These are phyloP conservation scores for Coemansia sp. DNA, from an alignment of 192 early-diverging fungal genomes.

Conservation along the genomic window DNA sequence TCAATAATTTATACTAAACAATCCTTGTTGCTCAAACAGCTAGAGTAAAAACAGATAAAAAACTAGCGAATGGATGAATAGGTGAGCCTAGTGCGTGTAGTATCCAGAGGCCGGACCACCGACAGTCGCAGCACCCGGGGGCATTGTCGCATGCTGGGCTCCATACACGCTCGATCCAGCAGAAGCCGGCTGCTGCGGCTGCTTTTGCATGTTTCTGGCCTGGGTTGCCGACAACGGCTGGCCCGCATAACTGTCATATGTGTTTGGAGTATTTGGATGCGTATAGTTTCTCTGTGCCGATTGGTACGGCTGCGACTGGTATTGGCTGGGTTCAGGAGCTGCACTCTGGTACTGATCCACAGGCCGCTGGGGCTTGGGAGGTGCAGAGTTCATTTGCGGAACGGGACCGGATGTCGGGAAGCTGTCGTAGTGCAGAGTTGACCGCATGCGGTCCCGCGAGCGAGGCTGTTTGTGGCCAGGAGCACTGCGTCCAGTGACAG, in stretches of 20 bases:
- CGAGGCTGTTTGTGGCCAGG: conserved; percentile 52
- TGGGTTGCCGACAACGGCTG: conserved; percentile 47
- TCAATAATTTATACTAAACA: too few relatives aligned
- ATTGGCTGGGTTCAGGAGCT: conserved; percentile 12
- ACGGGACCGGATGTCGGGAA: conserved; percentile 22
- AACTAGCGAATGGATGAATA: background rate
- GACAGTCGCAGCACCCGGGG: conserved; percentile 18
- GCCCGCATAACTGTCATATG: conserved; percentile 8
- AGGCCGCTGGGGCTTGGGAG: conserved; percentile 37
- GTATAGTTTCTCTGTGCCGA: conserved; percentile 1
- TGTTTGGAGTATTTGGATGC: background rate
- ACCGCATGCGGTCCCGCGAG: conserved; percentile 53
- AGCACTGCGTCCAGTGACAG: conserved; percentile 1
- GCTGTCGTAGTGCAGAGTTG: conserved; percentile 45
- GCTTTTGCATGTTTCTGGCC: conserved; percentile 32
- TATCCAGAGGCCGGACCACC: conserved; percentile 12
- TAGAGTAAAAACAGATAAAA: too few relatives aligned
- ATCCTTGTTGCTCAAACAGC: too few relatives aligned
- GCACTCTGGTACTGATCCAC: conserved; percentile 6
- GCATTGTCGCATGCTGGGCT: conserved; percentile 17
- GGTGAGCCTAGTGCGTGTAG: conserved; percentile 6
- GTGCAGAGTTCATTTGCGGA: conserved; percentile 3
- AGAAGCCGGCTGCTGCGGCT: conserved; percentile 24
- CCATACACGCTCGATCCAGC: conserved; percentile 13
- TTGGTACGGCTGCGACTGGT: conserved; percentile 7